Evolutionary conservation across 139 green algal genomes (phyloP), one percentile per base, ranked within the genome.

Genomic region (Chlamydomonas incerta): DNA sequence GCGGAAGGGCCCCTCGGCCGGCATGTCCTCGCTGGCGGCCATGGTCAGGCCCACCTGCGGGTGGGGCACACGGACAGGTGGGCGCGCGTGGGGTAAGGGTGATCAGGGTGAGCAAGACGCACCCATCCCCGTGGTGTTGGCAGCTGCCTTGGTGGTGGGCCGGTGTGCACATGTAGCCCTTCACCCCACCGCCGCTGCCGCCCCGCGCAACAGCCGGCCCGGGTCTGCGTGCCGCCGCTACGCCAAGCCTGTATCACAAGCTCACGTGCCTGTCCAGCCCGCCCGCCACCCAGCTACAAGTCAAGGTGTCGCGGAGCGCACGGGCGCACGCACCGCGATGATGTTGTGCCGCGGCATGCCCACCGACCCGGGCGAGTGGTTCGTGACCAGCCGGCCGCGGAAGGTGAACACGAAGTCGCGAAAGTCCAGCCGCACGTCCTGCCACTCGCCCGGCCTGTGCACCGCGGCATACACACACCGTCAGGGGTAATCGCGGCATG

Each of bases 401-500:
- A 87, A 89, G 9, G 86, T 87, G 79, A 89, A 89, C 35, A 87
- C 58, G 31, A 89, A 82, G 86, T 89, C 86, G 3, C 82, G 69
- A 37, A 89, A 82, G 60, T 86, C 76, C 23, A 89, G 57, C 29
- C 86, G 86, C 28, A 89, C 77, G 34, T 86, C 79, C 86, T 89
- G 66, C 86, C 86, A 89, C 24, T 47, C 41, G 26, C 79, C 77
- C 0, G 82, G 73, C 34, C 68, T 73, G 77, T 0, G 52, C 52
- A 15, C 6, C 14, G n/a, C 33, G 58, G 24, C 17, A 17, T 21
- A n/a, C n/a, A n/a, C n/a, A n/a, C n/a, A n/a, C n/a, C n/a, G n/a
- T n/a, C n/a, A n/a, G n/a, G n/a, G n/a, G n/a, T n/a, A n/a, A n/a
- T n/a, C n/a, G n/a, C n/a, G n/a, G n/a, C n/a, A n/a, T n/a, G n/a